A percentile compares a stretch with the other conserved stretches of the same genome.
Evolutionary conservation across 257 asterid genomes (phyloP).

Genomic region (Agastache rugosa): DNA sequence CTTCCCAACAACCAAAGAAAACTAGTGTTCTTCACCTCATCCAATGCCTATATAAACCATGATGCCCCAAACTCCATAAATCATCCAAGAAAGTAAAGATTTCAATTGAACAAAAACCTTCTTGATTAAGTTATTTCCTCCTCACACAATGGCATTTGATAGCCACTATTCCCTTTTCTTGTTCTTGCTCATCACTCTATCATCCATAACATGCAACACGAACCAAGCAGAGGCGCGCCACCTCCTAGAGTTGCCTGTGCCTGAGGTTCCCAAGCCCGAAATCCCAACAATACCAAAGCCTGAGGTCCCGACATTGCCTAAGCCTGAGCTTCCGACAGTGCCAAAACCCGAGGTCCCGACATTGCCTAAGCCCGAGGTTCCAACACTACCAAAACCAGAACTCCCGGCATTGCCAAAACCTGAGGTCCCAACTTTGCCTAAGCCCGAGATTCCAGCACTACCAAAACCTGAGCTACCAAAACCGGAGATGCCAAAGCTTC

Average conservation of each 20-base stretch:
- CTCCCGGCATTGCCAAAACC: constrained; percentile 29
- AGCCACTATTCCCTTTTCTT: constrained; percentile 29
- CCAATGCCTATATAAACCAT: constrained; percentile 24
- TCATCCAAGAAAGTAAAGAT: constrained; percentile 21
- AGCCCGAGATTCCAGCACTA: not conserved
- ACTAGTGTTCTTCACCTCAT: not conserved
- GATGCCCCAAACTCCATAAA: not conserved
- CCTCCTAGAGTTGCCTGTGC: constrained; percentile 32
- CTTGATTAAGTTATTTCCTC: constrained; percentile 2
- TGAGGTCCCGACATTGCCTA: not conserved
- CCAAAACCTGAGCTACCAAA: not conserved
- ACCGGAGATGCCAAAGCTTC: no score
- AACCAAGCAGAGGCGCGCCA: constrained; percentile 27
- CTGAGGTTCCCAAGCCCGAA: constrained; percentile 39
- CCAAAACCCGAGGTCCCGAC: constrained; percentile 42
- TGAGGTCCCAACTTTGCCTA: constrained; percentile 12
- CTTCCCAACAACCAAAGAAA: constrained; percentile 27
- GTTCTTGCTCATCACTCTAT: constrained; percentile 23
- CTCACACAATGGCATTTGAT: constrained; percentile 27
- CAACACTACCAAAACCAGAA: constrained; percentile 21
- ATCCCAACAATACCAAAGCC: constrained; percentile 13
- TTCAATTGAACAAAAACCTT: not conserved
- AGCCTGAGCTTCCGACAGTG: not conserved
- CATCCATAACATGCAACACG: not conserved
- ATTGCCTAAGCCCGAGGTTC: constrained; percentile 29